A percentile compares a stretch with the other conserved stretches of the same genome.
phyloP scores from a whole-genome alignment of 2,329 filamentous ascomycete genomes.

The Parastagonospora avenae region DNA sequence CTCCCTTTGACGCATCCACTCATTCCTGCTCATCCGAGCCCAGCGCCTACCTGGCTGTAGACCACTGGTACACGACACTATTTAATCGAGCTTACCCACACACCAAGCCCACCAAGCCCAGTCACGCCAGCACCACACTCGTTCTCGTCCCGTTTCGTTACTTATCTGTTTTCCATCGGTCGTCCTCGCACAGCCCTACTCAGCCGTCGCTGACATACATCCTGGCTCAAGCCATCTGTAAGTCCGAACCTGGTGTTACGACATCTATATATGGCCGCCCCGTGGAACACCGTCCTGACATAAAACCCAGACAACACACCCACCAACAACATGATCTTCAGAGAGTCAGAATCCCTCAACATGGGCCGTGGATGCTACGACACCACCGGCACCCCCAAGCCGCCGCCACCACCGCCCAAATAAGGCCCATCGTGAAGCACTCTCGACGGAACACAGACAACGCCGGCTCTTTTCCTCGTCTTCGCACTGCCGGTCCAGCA shows the following conservation, averaged over 20 bases:
- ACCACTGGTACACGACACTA: slow-evolving; percentile 36
- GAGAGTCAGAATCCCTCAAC: slow-evolving; percentile 50
- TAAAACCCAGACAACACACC: slow-evolving; percentile 37
- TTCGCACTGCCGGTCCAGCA: not conserved
- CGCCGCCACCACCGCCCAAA: slow-evolving; percentile 50
- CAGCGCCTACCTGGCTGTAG: slow-evolving; percentile 38
- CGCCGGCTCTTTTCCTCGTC: slow-evolving; percentile 3
- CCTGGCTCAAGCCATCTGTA: slow-evolving; percentile 24
- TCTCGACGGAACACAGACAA: slow-evolving; percentile 10
- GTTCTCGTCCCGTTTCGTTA: slow-evolving; percentile 12
- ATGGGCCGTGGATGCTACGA: slow-evolving; percentile 58
- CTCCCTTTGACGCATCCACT: slow-evolving; percentile 32
- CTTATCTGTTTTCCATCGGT: not conserved
- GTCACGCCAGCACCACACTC: slow-evolving; percentile 24
- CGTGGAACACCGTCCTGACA: slow-evolving; percentile 31
- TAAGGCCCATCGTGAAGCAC: slow-evolving; percentile 22
- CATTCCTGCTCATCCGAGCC: slow-evolving; percentile 24
- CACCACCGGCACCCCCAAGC: slow-evolving; percentile 56
- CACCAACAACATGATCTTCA: slow-evolving; percentile 49
- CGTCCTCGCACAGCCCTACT: slow-evolving; percentile 24
- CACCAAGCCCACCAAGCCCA: slow-evolving; percentile 8
- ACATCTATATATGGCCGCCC: slow-evolving; percentile 12
- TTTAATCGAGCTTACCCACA: slow-evolving; percentile 24
- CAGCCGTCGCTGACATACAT: slow-evolving; percentile 27
- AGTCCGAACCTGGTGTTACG: slow-evolving; percentile 6